These are phyloP conservation scores for Colletotrichum sp. DNA, from an alignment of 2,329 filamentous ascomycete genomes.

Conservation along the genomic window DNA sequence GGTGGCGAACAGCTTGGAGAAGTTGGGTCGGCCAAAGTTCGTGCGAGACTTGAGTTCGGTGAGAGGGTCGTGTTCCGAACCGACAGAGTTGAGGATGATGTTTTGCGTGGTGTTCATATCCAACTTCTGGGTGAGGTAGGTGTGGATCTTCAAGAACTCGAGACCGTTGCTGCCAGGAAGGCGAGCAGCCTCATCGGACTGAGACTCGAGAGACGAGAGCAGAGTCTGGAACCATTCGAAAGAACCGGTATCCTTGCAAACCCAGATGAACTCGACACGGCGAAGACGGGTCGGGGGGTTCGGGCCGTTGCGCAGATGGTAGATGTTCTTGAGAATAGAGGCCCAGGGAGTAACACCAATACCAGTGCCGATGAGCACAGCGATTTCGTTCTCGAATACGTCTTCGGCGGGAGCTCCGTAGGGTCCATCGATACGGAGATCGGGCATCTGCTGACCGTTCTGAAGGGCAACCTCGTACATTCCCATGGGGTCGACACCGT, in stretches of 20 bases:
- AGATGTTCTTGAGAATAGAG: constrained; percentile 94
- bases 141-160: constrained; percentile 97
- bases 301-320: constrained; percentile 89
- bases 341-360: constrained; percentile 91
- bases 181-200: constrained; percentile 74
- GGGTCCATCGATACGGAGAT: constrained; percentile 88
- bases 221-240: constrained; percentile 99
- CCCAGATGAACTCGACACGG: constrained; percentile 98
- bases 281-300: constrained; percentile 73
- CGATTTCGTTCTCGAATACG: constrained; percentile 92
- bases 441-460: constrained; percentile 92
- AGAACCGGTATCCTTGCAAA: constrained; percentile 92
- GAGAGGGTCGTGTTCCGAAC: constrained; percentile 84
- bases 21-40: constrained; percentile 95
- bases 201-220: constrained; percentile 86
- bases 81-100: constrained; percentile 95
- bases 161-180: constrained; percentile 70
- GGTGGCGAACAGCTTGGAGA: constrained; percentile 75
- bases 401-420: constrained; percentile 98
- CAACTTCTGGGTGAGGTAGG: constrained; percentile 92
- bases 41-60: constrained; percentile 90
- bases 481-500: constrained; percentile 87
- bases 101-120: constrained; percentile 94
- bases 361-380: constrained; percentile 83
- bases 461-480: constrained; percentile 98